Evolutionary conservation across 2,329 filamentous ascomycete species (phyloP).

Genomic region (Xylariaceae sp.): DNA sequence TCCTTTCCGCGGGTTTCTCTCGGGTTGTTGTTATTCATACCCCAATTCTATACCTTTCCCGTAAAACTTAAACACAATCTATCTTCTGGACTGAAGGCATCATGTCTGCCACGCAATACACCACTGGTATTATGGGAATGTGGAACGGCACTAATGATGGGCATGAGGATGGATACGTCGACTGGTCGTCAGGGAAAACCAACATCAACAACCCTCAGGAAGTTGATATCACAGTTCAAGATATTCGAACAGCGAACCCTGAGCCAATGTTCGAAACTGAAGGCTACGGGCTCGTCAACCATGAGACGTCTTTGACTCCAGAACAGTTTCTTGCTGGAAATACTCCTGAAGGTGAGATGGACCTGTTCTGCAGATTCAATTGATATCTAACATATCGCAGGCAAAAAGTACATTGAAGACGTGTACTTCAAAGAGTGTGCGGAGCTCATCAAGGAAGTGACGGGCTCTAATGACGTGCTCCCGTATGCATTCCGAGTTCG

Average conservation of each 20-base stretch:
- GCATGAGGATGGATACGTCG: conserved; percentile 21
- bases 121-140: conserved; percentile 27
- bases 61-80: background rate
- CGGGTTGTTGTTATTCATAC: conserved; percentile 1
- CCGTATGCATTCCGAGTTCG: conserved; percentile 29
- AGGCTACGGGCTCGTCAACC: conserved; percentile 27
- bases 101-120: conserved; percentile 24
- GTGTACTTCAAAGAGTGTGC: conserved; percentile 27
- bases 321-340: conserved; percentile 26
- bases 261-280: conserved; percentile 20
- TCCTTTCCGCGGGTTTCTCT: too few species aligned
- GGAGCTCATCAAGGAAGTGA: conserved; percentile 25
- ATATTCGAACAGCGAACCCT: conserved; percentile 23
- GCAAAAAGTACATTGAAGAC: conserved; percentile 25
- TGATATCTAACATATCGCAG: conserved; percentile 13
- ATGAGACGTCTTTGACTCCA: conserved; percentile 22
- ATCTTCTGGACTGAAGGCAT: conserved; percentile 2
- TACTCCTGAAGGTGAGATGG: conserved; percentile 21
- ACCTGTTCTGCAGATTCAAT: background rate
- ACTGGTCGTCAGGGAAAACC: conserved; percentile 24
- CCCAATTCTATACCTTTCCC: background rate
- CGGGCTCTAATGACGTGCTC: conserved; percentile 24
- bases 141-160: conserved; percentile 28
- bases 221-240: conserved; percentile 24
- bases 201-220: conserved; percentile 25